Evolutionary conservation across 169 alveolate species (phyloP).

Genomic region (Plasmodium malariae): DNA sequence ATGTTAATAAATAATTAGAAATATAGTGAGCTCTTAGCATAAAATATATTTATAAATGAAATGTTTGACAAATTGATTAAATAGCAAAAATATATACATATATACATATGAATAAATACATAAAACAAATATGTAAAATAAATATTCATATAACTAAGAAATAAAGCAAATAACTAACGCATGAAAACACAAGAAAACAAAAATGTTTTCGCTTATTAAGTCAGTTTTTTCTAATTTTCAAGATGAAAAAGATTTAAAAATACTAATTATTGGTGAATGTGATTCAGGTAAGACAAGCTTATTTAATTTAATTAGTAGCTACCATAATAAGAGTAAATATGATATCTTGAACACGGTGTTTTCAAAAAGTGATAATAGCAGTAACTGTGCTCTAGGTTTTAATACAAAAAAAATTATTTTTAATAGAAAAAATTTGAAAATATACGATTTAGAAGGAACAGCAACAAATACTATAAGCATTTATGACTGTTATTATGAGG

Average conservation of each 20-base stretch:
- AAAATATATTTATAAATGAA: too few species aligned
- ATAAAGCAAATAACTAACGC: too few species aligned
- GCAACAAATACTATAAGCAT: slow-evolving; percentile 49
- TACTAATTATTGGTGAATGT: slow-evolving; percentile 71
- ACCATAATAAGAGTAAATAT: slow-evolving; percentile 63
- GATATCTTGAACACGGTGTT: slow-evolving; percentile 36
- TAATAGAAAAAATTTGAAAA: slow-evolving; percentile 46
- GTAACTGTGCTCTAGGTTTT: slow-evolving; percentile 72
- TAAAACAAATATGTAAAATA: too few species aligned
- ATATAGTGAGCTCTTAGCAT: too few species aligned
- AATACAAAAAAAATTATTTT: slow-evolving; percentile 57
- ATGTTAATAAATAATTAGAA: too few species aligned
- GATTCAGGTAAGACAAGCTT: slow-evolving; percentile 66
- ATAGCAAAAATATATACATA: too few species aligned
- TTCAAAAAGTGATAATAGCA: not conserved
- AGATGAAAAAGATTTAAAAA: slow-evolving; percentile 30
- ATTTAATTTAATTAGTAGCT: slow-evolving; percentile 60
- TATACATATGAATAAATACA: too few species aligned
- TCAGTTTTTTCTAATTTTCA: slow-evolving; percentile 48
- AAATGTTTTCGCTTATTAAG: slow-evolving; percentile 70
- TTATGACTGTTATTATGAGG: slow-evolving; percentile 74
- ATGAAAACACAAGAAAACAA: not conserved
- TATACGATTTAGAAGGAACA: slow-evolving; percentile 69
- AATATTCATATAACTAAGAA: too few species aligned
- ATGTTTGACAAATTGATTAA: too few species aligned